Evolutionary conservation across 1,284 basidiomycete species (phyloP), one percentile per base, ranked within the genome.

Genomic region (Cryptococcus hybrid): DNA sequence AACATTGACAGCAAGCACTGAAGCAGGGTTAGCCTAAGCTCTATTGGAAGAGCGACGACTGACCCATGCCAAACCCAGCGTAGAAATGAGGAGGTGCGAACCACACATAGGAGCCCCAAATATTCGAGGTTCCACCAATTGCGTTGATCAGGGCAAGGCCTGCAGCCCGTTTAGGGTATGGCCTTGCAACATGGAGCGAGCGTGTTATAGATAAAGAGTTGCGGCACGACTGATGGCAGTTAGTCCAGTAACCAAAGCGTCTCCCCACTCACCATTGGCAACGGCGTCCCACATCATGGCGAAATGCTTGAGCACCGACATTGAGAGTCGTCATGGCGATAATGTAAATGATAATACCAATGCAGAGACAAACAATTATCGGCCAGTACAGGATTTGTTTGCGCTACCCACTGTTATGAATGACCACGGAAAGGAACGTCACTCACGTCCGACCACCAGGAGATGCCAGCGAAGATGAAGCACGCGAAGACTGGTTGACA

Each of bases 151-250:
- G 52, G 5, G 68, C 70, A 3, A 67, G 47, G 12, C 64, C 65
- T 9, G 67, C 68, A 6, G 70, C 68, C 38, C 70, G 61, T 56
- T 72, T 69, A 46, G 63, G 53, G 42, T 62, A 60, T 1, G 69
- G 69, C 7, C 69, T 58, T 13, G 69, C 59, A 12, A 66, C 43
- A 54, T 70, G 68, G 3, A 65, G 56, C 12, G 64, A 71, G 43
- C 2, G 60, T 65, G 55, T 68, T 69, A 63, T 68, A 69, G 34
- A 70, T 55, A 54, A 70, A 60, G 35, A 71, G 49, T 52, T 70
- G 68, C 3, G 69, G 68, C 11, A 63, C 67, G 51, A 70, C 68
- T 49, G 56, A 15, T 7, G 3, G 18, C 6, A 11, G 11, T 13
- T 30, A 30, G 30, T 18, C n/a, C 18, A 39, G 15, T 13, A 3